Percentiles rank a stretch among this genome's conserved stretches.
Conservation (phyloP, 1,284 basidiomycete species). For the Ustanciosporium gigantosporum region DNA sequence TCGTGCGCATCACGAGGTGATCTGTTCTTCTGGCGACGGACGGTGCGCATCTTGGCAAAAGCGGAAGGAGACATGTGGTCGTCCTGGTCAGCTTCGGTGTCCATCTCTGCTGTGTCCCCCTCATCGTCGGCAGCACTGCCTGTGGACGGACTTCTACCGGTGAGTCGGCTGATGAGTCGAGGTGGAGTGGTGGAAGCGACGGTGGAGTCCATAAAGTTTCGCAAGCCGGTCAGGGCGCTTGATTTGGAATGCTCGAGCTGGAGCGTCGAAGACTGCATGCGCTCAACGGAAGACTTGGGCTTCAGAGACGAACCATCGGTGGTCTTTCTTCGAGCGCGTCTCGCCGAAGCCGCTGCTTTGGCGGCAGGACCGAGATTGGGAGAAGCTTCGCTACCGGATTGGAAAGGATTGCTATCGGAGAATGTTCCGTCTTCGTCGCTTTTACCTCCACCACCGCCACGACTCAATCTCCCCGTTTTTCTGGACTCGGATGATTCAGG, state of each 20-base stretch:
- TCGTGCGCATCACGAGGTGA: slow-evolving; percentile 1
- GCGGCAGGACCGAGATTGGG: slow-evolving; percentile 33
- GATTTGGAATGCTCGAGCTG: slow-evolving; percentile 1
- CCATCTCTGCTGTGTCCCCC: slow-evolving; percentile 3
- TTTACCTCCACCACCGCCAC: slow-evolving; percentile 10
- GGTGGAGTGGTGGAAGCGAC: slow-evolving; percentile 34
- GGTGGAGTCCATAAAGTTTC: slow-evolving; percentile 45
- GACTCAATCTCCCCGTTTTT: slow-evolving; percentile 12
- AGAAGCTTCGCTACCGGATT: slow-evolving; percentile 64
- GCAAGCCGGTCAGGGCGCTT: slow-evolving; percentile 3
- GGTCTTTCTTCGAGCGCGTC: slow-evolving; percentile 24
- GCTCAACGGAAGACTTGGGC: neutral
- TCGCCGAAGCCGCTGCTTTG: slow-evolving; percentile 22
- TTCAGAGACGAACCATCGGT: slow-evolving; percentile 12
- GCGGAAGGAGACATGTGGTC: slow-evolving; percentile 22
- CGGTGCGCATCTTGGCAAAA: slow-evolving; percentile 26
- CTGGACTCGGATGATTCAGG: neutral
- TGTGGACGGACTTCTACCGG: slow-evolving; percentile 7
- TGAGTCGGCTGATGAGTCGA: slow-evolving; percentile 21
- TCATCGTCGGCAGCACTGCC: slow-evolving; percentile 23
- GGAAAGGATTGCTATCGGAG: slow-evolving; percentile 66
- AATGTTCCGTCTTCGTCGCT: slow-evolving; percentile 59
- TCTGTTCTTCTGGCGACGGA: slow-evolving; percentile 22
- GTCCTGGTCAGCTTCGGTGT: slow-evolving; percentile 13
- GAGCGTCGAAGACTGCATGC: neutral